Base-by-base conservation (phyloP, 352 stramenopile species). In the Pythium sp. region DNA sequence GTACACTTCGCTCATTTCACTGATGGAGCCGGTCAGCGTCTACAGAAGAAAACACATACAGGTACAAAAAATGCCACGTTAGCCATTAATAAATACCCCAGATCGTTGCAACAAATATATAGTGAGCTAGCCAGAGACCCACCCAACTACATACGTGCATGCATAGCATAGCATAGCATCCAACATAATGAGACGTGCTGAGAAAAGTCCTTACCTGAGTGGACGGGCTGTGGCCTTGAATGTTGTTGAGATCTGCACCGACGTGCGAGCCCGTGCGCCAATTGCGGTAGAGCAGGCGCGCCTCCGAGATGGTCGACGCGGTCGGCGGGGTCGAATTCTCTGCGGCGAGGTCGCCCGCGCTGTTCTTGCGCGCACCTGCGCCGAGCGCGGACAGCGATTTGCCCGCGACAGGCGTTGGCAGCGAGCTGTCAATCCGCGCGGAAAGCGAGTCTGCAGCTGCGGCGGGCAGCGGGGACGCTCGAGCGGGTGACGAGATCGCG, bases 201-300 rank as follows among this genome's bases (percentile, higher is more conserved):
- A 51, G 43, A 51, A 5, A 24, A 51, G 43, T 51, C 18, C 15
- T 22, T 24, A 51, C 43, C 43, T 51, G 43, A 6, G 43, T 24
- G 22, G 43, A 51, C 7, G 58, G 8, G 38, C n/a, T 62, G 1
- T 62, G 56, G 11, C 43, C 56, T 38, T 62, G 32, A n/a, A 69
- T 46, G 54, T 62, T 57, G 43, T 60, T 49, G 3, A 82, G 61
- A 54, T 82, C 76, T 1, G 69, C 77, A 26, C 77, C 79, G 5
- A 81, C 67, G 68, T 84, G 75, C 32, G 83, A 81, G 51, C 80
- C 73, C 22, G 84, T 91, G 66, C 87, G 84, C 87, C 87, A 93
- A 77, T 93, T 78, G 59, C 87, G 81, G 58, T 94, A 94, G 60
- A 91, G 74, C 53, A 94, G 67, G 11, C 87, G 84, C 62, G 83